Conservation (phyloP, 1,284 basidiomycete species). For the Marasmius sp. region DNA sequence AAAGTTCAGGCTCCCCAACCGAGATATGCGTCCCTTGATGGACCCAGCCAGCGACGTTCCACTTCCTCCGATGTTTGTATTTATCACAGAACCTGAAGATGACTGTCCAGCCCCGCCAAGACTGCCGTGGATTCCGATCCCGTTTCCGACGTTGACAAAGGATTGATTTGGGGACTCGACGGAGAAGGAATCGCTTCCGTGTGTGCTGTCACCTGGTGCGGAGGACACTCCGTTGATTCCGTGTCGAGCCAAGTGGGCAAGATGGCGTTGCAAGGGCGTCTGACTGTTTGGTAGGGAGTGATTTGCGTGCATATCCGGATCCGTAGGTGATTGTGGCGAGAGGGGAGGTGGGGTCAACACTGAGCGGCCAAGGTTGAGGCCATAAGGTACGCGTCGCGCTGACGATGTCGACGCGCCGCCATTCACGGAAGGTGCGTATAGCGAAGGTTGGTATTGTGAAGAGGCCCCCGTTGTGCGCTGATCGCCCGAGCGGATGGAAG, state of each 20-base stretch:
- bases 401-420: slow-evolving; percentile 44
- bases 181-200: slow-evolving; percentile 58
- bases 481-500: slow-evolving; percentile 29
- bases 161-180: slow-evolving; percentile 69
- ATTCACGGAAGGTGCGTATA: slow-evolving; percentile 46
- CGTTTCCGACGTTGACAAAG: slow-evolving; percentile 63
- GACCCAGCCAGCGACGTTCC: slow-evolving; percentile 53
- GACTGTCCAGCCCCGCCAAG: slow-evolving; percentile 37
- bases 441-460: slow-evolving; percentile 39
- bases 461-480: slow-evolving; percentile 24
- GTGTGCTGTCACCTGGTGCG: slow-evolving; percentile 56
- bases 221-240: slow-evolving; percentile 78
- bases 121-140: slow-evolving; percentile 24
- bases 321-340: slow-evolving; percentile 44
- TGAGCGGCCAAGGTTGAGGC: slow-evolving; percentile 36
- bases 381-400: slow-evolving; percentile 34
- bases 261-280: slow-evolving; percentile 73
- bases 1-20: slow-evolving; percentile 72
- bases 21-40: slow-evolving; percentile 63
- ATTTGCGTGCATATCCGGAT: slow-evolving; percentile 23
- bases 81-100: slow-evolving; percentile 50
- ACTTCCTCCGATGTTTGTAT: slow-evolving; percentile 54
- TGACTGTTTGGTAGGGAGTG: slow-evolving; percentile 44
- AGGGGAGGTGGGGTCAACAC: slow-evolving; percentile 40
- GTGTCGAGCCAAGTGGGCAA: slow-evolving; percentile 75